phyloP scores from a whole-genome alignment of 495 filamentous ascomycete genomes.

The Aspergillus bridgeri region DNA sequence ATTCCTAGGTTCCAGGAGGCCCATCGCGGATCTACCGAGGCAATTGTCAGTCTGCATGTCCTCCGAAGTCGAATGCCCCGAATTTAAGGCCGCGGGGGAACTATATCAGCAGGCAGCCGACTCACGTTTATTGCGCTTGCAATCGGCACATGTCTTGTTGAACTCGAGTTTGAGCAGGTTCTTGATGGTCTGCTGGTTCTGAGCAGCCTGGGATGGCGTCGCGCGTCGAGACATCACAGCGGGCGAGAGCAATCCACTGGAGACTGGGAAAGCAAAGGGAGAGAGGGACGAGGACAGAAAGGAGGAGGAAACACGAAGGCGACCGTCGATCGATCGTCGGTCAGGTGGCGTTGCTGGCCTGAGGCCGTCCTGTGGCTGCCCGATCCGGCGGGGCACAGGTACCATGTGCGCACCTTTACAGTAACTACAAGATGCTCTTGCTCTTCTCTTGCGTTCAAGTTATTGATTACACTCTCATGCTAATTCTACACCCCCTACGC shows the following conservation, averaged over 20 bases:
- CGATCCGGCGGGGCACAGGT: slow-evolving; percentile 13
- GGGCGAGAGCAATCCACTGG: slow-evolving; percentile 14
- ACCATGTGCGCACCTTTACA: slow-evolving; percentile 9
- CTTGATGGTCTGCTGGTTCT: slow-evolving; percentile 90
- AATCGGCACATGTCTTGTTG: slow-evolving; percentile 97
- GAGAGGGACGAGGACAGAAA: slow-evolving; percentile 9
- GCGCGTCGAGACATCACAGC: slow-evolving; percentile 78
- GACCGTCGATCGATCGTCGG: slow-evolving; percentile 2
- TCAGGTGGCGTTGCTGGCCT: slow-evolving; percentile 24
- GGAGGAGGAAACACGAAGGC: slow-evolving; percentile 16
- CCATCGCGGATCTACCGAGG: slow-evolving; percentile 82
- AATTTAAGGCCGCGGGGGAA: neutral
- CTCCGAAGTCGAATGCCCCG: neutral
- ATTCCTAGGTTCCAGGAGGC: slow-evolving; percentile 96
- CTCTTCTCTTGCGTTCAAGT: neutral
- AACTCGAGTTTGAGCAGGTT: slow-evolving; percentile 83
- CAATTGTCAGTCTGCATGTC: slow-evolving; percentile 9
- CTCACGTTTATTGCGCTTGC: slow-evolving; percentile 96
- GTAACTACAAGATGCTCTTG: neutral
- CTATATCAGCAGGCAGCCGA: slow-evolving; percentile 18
- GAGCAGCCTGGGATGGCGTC: slow-evolving; percentile 76
- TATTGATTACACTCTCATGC: neutral
- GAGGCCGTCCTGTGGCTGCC: slow-evolving; percentile 18
- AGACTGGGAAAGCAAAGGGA: slow-evolving; percentile 3
- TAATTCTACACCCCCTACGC: slow-evolving; percentile 10